Evolutionary conservation across 768 basidiomycete species (phyloP), one percentile per base, ranked within the genome.

Genomic region (Leccinum imitatum): DNA sequence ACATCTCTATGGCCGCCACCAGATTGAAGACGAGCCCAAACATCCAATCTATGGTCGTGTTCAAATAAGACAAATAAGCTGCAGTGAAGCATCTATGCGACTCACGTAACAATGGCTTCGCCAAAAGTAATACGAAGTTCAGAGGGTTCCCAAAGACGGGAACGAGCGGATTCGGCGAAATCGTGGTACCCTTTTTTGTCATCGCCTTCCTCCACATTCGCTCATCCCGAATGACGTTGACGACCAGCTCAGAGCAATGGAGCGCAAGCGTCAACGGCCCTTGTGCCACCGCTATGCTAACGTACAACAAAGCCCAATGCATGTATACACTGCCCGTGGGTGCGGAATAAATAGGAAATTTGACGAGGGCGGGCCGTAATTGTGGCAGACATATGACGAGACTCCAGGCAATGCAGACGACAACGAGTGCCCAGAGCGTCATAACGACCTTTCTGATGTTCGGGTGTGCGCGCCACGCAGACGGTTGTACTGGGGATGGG

Each of bases 71-170:
- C 6, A 27, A 33, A 31, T 10, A 31, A 44, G 35, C 5, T 15
- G 23, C 6, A 15, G n/a, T 19, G n/a, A 25, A 27, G 25, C 8
- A 17, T 2, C 1, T 7, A 35, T 25, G n/a, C 19, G 10, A 64
- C 72, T 63, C 41, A 73, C 70, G 71, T 8, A 73, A n/a, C 13
- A 74, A 6, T 10, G 69, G 69, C 35, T 73, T 74, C 21, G 61
- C 57, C 8, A 56, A 1, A 4, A 73, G 58, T 50, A 72, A 39
- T 1, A 41, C 15, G 3, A 66, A 13, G 17, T 64, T 67, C 23
- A 65, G 37, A 8, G 33, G n/a, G 35, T 56, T 61, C 33, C 65
- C 69, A 21, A 72, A 64, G 21, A 68, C 62, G 37, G 57, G 5
- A 15, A 53, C 67, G 55, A 73, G 58, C 13, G 71, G 70, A 23